Conservation (phyloP, 495 filamentous ascomycete genomes). For the Thermothielavioides terrestris region DNA sequence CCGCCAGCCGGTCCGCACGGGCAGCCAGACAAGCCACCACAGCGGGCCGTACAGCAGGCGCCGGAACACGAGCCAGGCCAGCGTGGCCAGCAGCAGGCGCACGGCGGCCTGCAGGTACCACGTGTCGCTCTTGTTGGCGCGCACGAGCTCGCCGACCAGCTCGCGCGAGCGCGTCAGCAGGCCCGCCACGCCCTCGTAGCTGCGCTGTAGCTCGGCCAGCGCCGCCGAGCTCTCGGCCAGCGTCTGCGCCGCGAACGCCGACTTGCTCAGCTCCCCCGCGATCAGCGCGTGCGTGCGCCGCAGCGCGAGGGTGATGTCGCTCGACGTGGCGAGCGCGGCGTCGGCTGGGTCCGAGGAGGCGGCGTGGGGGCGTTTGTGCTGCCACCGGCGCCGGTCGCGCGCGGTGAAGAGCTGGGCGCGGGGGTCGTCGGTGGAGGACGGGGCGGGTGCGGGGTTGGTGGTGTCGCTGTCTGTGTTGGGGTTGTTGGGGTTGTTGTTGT, state of each 20-base stretch:
- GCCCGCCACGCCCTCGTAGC: conserved; percentile 68
- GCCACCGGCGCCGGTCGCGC: conserved; percentile 20
- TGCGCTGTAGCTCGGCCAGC: conserved; percentile 66
- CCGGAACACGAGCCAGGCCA: conserved; percentile 78
- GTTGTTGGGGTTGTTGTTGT: conserved; percentile 9
- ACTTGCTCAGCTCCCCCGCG: conserved; percentile 69
- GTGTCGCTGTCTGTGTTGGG: conserved; percentile 19
- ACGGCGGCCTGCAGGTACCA: conserved; percentile 93
- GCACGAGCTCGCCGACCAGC: conserved; percentile 69
- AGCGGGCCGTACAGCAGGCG: conserved; percentile 79
- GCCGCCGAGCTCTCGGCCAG: conserved; percentile 74
- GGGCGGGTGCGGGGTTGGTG: background rate
- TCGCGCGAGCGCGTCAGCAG: conserved; percentile 63
- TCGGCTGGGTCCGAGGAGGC: conserved; percentile 55
- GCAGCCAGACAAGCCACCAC: conserved; percentile 81
- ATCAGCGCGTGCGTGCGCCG: conserved; percentile 79
- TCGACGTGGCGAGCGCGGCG: conserved; percentile 60
- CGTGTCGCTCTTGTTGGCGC: conserved; percentile 85
- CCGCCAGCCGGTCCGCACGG: conserved; percentile 41
- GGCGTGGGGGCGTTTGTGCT: conserved; percentile 8
- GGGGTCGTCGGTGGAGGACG: background rate
- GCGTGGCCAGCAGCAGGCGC: conserved; percentile 65
- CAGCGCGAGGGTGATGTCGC: conserved; percentile 75
- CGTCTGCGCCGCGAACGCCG: conserved; percentile 80
- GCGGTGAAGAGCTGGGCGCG: conserved; percentile 16